phyloP scores from a whole-genome alignment of 371 early-diverging fungal species.

The Rhizopus arrhizus region DNA sequence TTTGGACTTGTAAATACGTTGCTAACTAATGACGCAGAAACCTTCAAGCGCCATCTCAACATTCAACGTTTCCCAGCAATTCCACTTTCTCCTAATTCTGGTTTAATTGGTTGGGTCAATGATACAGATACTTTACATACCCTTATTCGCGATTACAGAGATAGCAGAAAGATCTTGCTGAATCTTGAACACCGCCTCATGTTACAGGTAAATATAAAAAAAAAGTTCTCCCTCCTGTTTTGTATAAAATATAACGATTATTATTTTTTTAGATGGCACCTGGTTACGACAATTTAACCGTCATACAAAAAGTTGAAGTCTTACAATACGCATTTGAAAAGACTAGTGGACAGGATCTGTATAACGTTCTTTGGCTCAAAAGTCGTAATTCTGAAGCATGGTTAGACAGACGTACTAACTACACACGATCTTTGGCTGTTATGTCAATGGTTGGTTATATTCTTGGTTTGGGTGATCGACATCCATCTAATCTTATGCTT shows the following conservation, averaged over 20 bases:
- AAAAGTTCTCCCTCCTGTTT: background rate
- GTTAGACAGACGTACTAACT: conserved; percentile 95
- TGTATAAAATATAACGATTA: background rate
- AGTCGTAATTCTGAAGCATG: conserved; percentile 94
- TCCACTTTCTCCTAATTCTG: conserved; percentile 96
- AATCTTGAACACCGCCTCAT: conserved; percentile 95
- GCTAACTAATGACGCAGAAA: conserved; percentile 85
- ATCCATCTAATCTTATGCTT: conserved; percentile 97
- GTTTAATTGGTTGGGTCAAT: conserved; percentile 96
- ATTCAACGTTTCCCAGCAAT: conserved; percentile 94
- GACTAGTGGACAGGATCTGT: conserved; percentile 94
- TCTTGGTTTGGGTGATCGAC: conserved; percentile 97
- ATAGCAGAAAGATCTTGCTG: conserved; percentile 82
- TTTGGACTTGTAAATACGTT: conserved; percentile 97
- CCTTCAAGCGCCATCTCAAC: conserved; percentile 88
- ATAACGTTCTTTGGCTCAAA: conserved; percentile 95
- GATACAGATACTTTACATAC: conserved; percentile 93
- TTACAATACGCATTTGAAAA: conserved; percentile 94
- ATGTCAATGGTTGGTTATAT: conserved; percentile 99
- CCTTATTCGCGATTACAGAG: conserved; percentile 89
- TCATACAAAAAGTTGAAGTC: conserved; percentile 96
- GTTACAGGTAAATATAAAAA: conserved; percentile 56
- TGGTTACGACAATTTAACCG: conserved; percentile 88
- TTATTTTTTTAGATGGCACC: conserved; percentile 77
- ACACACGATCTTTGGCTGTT: conserved; percentile 94